Conservation (phyloP, 495 filamentous ascomycete genomes). For the Aeminium ludgeri region DNA sequence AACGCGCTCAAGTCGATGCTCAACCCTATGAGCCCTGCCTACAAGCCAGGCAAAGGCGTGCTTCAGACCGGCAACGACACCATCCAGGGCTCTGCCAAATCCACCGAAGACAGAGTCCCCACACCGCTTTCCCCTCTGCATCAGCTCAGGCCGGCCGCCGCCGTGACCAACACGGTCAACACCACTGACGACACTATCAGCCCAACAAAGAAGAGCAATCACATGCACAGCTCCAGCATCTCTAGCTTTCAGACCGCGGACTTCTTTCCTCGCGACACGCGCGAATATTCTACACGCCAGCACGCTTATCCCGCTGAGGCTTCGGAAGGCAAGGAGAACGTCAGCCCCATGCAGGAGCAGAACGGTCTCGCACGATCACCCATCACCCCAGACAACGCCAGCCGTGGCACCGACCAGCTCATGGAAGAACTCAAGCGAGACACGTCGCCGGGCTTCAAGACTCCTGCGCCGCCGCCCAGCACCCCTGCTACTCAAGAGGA, state of each 20-base stretch:
- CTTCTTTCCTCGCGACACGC: constrained; percentile 27
- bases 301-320: background rate
- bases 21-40: constrained; percentile 24
- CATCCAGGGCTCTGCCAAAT: constrained; percentile 9
- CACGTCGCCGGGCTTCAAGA: background rate
- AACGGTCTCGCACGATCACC: background rate
- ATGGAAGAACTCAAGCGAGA: background rate
- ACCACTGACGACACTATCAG: constrained; percentile 2
- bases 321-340: constrained; percentile 10
- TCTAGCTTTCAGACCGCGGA: constrained; percentile 25
- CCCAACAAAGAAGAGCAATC: constrained; percentile 6
- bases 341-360: background rate
- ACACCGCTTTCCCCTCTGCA: constrained; percentile 5
- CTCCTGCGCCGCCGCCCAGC: constrained; percentile 4
- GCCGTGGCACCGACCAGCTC: too few species aligned
- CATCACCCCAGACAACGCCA: constrained; percentile 1
- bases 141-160: background rate
- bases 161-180: background rate
- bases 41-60: constrained; percentile 17
- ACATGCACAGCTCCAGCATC: constrained; percentile 19
- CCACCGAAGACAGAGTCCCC: constrained; percentile 4
- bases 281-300: constrained; percentile 22
- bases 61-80: background rate
- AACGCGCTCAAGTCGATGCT: constrained; percentile 11
- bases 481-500: constrained; percentile 1